These are phyloP conservation scores for Cajanus cajan DNA, from an alignment of 306 rosid species.

Conservation along the genomic window DNA sequence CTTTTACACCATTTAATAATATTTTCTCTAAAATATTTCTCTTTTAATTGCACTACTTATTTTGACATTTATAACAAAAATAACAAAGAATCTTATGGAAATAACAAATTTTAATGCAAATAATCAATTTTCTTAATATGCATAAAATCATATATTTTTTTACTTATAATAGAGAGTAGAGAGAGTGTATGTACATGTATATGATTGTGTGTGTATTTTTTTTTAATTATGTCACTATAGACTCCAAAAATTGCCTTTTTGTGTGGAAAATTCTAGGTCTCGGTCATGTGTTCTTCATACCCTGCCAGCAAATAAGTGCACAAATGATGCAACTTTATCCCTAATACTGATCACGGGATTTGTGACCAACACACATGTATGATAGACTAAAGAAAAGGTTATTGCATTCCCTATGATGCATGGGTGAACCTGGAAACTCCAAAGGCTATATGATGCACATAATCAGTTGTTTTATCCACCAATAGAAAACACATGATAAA, in stretches of 20 bases:
- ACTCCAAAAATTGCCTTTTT: constrained; percentile 52
- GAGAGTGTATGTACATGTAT: too few relatives aligned
- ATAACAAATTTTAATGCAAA: too few relatives aligned
- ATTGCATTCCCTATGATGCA: constrained; percentile 38
- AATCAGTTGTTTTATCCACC: constrained; percentile 6
- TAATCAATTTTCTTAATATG: too few relatives aligned
- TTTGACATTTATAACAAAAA: too few relatives aligned
- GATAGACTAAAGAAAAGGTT: neutral
- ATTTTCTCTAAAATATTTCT: too few relatives aligned
- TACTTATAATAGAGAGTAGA: too few relatives aligned
- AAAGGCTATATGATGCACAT: constrained; percentile 27
- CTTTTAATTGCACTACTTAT: too few relatives aligned
- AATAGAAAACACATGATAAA: constrained; percentile 9
- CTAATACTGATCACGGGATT: neutral
- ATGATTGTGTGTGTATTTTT: too few relatives aligned
- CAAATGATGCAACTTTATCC: neutral
- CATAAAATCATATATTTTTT: too few relatives aligned
- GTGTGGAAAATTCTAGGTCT: constrained; percentile 17
- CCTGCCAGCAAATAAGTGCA: neutral
- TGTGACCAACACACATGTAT: constrained; percentile 13
- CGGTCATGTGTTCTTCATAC: constrained; percentile 29
- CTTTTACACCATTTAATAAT: too few relatives aligned
- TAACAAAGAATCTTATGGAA: too few relatives aligned
- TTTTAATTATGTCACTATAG: constrained; percentile 1
- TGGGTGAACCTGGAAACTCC: constrained; percentile 52